These are phyloP conservation scores for Aspergillus phoenicis DNA, from an alignment of 2,329 filamentous ascomycete species.

Conservation along the genomic window DNA sequence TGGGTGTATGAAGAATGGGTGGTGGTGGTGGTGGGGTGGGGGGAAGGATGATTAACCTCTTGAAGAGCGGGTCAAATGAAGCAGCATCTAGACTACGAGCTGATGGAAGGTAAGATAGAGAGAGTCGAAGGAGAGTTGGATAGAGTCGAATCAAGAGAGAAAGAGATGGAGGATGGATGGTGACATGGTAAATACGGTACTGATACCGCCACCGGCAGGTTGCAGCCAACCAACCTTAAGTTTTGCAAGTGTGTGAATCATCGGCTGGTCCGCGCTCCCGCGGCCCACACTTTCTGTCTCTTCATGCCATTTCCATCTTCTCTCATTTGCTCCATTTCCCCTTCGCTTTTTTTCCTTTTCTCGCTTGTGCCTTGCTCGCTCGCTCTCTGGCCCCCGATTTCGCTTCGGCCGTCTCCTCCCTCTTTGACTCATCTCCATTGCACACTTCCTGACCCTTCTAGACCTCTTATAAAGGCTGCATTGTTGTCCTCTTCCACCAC, in stretches of 20 bases:
- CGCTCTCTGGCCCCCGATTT: neutral
- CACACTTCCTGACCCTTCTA: neutral
- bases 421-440: neutral
- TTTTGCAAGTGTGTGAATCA: neutral
- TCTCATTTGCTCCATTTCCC: neutral
- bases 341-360: neutral
- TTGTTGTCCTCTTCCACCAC: neutral
- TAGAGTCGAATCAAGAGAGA: no score
- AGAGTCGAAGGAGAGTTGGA: no score
- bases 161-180: no score
- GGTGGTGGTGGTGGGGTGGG: neutral
- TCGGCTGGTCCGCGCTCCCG: constrained; percentile 3
- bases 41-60: neutral
- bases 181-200: neutral
- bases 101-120: no score
- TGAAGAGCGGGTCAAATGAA: neutral
- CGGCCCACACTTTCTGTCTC: neutral
- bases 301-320: neutral
- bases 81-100: neutral
- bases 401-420: neutral
- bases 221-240: constrained; percentile 4
- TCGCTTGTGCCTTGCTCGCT: neutral
- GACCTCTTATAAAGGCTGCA: constrained; percentile 2
- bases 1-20: neutral
- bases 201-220: constrained; percentile 1